Conservation (phyloP, 805 yeast species). For the Candida suzukii region DNA sequence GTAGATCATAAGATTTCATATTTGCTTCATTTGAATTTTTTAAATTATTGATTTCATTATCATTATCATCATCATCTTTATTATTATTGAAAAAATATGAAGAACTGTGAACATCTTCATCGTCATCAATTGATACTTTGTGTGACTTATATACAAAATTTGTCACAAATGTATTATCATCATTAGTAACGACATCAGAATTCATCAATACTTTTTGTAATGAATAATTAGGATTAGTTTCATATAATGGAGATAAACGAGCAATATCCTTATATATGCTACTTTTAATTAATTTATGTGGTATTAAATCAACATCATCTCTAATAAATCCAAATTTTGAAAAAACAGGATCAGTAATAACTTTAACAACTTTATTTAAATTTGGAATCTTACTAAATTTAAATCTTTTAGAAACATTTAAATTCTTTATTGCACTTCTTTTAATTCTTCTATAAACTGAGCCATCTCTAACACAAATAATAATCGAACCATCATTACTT, state of each 20-base stretch:
- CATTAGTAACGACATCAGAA: not conserved
- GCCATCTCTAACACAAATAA: constrained; percentile 65
- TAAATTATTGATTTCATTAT: not conserved
- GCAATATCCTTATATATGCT: constrained; percentile 46
- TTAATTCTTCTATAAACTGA: constrained; percentile 45
- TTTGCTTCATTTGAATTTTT: constrained; percentile 5
- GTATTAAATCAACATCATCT: constrained; percentile 54
- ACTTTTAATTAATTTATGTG: constrained; percentile 42
- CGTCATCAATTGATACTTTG: not conserved
- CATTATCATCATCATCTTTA: constrained; percentile 1
- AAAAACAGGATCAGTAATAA: constrained; percentile 59
- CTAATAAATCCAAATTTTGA: constrained; percentile 61
- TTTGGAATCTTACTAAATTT: constrained; percentile 50
- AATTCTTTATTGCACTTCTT: constrained; percentile 24
- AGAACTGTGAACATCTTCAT: constrained; percentile 2
- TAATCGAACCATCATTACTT: constrained; percentile 59
- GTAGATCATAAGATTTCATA: not conserved
- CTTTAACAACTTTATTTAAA: constrained; percentile 53
- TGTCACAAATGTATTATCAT: constrained; percentile 7
- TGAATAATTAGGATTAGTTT: constrained; percentile 10
- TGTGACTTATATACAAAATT: constrained; percentile 7
- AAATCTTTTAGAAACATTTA: constrained; percentile 22
- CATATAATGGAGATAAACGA: constrained; percentile 42
- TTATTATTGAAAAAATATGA: not conserved
- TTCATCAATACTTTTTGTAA: constrained; percentile 2